Evolutionary conservation across 495 filamentous ascomycete species (phyloP), one percentile per base, ranked within the genome.

Genomic region (Talaromyces proteolyticus): DNA sequence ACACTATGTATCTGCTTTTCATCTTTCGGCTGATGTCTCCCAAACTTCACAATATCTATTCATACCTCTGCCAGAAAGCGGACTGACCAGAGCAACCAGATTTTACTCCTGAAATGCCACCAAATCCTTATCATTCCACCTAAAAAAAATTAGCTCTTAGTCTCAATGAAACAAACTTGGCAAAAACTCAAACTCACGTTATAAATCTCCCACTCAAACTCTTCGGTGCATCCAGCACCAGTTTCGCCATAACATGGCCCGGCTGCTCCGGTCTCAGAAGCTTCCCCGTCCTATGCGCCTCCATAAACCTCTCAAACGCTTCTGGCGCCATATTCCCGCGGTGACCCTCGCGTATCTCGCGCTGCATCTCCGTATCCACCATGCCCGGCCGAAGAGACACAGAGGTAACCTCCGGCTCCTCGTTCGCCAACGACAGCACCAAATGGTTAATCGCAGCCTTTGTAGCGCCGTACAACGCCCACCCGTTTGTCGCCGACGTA

Each of bases 281-380:
- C 43, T 78, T 75, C 14, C 89, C 89, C 4, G 71, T 64, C 59
- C 77, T 73, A 61, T 91, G 77, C 50, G 89, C 75, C 14, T 72
- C 61, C 16, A 74, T 71, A 60, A 96, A 96, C 58, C 79, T 85
- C n/a, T 76, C 69, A 50, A 80, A 78, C 52, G 84, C 77, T 45
- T 82, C 74, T 19, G 70, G 66, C 42, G 84, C 72, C 85, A 97
- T 86, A 17, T 66, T 73, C 0, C 66, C 62, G 2, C 17, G 18
- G 57, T 92, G 88, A 45, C 80, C 73, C 37, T 91, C 85, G 49
- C 93, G 74, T 26, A 98, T 74, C 42, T 85, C 80, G 42, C 78
- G 77, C 64, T 96, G 93, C 93, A 98, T 98, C 37, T 89, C 87
- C 2, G 93, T 98, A 60, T 96, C 87, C 21, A 93, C 82, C 50